phyloP scores from a whole-genome alignment of 192 early-diverging fungal genomes.

The Geranomyces variabilis region DNA sequence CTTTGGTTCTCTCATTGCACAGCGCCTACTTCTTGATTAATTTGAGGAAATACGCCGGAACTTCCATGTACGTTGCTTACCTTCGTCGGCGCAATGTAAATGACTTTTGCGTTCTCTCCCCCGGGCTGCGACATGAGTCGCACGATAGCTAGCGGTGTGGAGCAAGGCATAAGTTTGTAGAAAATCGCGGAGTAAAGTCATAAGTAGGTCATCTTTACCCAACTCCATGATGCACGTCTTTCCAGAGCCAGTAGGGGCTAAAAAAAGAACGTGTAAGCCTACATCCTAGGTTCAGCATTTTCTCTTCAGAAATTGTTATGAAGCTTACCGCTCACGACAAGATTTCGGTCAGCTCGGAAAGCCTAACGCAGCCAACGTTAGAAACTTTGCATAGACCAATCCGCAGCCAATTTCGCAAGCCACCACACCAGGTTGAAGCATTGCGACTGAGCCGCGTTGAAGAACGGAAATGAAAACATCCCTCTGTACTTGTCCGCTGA shows the following conservation, averaged over 20 bases:
- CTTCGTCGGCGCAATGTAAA: constrained; percentile 73
- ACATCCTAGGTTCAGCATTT: not conserved
- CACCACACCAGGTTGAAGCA: constrained; percentile 50
- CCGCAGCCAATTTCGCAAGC: constrained; percentile 30
- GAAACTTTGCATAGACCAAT: constrained; percentile 38
- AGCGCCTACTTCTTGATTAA: constrained; percentile 48
- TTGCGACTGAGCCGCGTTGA: constrained; percentile 52
- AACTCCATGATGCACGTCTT: constrained; percentile 70
- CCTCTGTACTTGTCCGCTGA: constrained; percentile 40
- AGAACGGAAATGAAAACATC: constrained; percentile 45
- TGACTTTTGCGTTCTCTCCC: constrained; percentile 47
- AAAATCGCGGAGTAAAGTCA: not conserved
- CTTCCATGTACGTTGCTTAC: too few relatives aligned
- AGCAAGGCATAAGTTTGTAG: not conserved
- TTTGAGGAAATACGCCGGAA: too few relatives aligned
- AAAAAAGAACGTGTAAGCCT: not conserved
- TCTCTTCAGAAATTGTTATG: not conserved
- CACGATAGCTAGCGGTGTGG: constrained; percentile 38
- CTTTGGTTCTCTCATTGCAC: constrained; percentile 60
- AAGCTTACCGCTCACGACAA: constrained; percentile 50
- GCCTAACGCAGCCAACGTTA: constrained; percentile 24
- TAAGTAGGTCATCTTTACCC: constrained; percentile 29
- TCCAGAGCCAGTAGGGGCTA: constrained; percentile 69
- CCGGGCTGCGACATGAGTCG: constrained; percentile 29
- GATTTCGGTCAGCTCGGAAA: constrained; percentile 40